phyloP scores from a whole-genome alignment of 805 yeast species.

The Tanozyma kutaoensis region DNA sequence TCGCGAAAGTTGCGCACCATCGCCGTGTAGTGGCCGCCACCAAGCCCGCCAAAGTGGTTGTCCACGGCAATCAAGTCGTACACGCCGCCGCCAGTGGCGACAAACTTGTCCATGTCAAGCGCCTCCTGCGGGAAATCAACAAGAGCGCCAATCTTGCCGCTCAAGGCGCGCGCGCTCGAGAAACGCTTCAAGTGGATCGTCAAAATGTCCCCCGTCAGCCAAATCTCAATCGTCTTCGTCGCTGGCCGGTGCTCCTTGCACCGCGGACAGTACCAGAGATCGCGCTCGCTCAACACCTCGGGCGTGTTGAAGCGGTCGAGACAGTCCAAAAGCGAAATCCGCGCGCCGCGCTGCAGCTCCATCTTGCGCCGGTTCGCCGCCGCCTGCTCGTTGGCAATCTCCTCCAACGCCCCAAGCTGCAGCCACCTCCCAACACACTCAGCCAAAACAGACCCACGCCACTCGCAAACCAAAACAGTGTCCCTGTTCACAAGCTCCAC shows the following conservation, averaged over 20 bases:
- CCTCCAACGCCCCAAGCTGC: constrained; percentile 3
- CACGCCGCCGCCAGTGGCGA: constrained; percentile 27
- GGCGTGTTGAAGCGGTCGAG: constrained; percentile 61
- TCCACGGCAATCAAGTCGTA: constrained; percentile 90
- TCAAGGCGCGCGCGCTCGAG: constrained; percentile 68
- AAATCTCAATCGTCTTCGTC: constrained; percentile 76
- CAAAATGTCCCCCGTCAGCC: constrained; percentile 89
- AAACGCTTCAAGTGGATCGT: constrained; percentile 86
- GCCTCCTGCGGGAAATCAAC: constrained; percentile 84
- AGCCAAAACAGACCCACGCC: too few relatives aligned
- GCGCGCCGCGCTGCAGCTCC: constrained; percentile 31
- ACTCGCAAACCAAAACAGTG: constrained; percentile 45
- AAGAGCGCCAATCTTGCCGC: constrained; percentile 78
- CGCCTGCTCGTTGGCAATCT: constrained; percentile 39
- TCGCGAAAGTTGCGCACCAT: constrained; percentile 71
- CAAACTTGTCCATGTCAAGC: constrained; percentile 54
- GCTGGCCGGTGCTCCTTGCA: constrained; percentile 89
- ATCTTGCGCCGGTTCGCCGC: constrained; percentile 28
- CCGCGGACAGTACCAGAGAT: constrained; percentile 85
- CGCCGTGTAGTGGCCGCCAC: constrained; percentile 97
- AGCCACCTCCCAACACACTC: too few relatives aligned
- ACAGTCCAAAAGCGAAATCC: constrained; percentile 51
- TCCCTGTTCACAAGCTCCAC: constrained; percentile 9
- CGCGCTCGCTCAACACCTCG: constrained; percentile 78
- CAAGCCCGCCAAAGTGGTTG: constrained; percentile 90